phyloP scores from a whole-genome alignment of 2,329 filamentous ascomycete genomes.

The Penicillium griseofulvum region DNA sequence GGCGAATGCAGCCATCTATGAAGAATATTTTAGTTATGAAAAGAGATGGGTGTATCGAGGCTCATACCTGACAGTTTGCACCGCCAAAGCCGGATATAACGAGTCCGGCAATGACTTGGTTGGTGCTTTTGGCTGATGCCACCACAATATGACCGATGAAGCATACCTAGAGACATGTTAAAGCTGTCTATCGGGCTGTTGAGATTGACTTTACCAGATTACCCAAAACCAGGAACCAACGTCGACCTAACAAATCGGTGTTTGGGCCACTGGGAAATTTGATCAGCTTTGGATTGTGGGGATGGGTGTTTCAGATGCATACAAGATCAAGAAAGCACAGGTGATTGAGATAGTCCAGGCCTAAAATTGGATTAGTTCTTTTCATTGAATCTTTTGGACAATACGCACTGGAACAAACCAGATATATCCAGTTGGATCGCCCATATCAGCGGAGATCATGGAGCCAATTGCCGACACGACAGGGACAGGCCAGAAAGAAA shows the following conservation, averaged over 20 bases:
- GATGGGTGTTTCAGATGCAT: conserved; percentile 2
- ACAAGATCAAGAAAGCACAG: conserved; percentile 43
- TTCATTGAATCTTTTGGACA: too few species aligned
- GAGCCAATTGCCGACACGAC: conserved; percentile 29
- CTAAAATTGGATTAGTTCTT: conserved; percentile 5
- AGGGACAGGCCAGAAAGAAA: conserved; percentile 35
- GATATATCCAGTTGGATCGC: conserved; percentile 26
- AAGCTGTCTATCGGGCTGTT: neutral
- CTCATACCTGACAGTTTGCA: conserved; percentile 42
- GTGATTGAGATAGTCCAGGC: conserved; percentile 42
- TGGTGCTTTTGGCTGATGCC: conserved; percentile 41
- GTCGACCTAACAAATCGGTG: conserved; percentile 49
- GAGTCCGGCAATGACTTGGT: conserved; percentile 41
- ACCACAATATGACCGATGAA: conserved; percentile 43
- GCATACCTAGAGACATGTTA: conserved; percentile 20
- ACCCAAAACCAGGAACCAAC: conserved; percentile 48
- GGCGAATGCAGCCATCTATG: conserved; percentile 43
- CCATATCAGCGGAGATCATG: conserved; percentile 27
- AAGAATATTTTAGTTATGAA: neutral
- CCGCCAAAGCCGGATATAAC: conserved; percentile 47
- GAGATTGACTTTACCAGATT: conserved; percentile 30
- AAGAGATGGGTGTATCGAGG: neutral
- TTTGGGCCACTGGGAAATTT: conserved; percentile 36
- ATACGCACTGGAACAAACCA: conserved; percentile 30
- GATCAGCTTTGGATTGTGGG: neutral